Evolutionary conservation across 495 filamentous ascomycete species (phyloP), one percentile per base, ranked within the genome.

Genomic region (Entonaema liquescens): DNA sequence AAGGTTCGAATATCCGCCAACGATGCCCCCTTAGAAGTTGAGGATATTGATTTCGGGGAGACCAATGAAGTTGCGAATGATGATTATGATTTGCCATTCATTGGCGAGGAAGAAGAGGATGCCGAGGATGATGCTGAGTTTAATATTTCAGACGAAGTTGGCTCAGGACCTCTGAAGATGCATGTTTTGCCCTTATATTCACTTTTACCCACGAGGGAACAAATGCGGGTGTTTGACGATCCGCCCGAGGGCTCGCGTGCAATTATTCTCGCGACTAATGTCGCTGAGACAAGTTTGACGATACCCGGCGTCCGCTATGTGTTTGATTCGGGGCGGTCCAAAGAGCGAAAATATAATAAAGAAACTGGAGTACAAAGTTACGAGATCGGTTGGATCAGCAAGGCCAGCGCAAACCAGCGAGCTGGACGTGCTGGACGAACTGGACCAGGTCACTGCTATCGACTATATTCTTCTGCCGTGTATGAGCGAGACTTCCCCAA

Each of bases 281-380:
- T 99, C 23, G 96, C 96, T 0, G 96, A 99, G 78, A 99, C 96
- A 3, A 93, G 90, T 85, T 83, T 99, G 62, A 99, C 96, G 0
- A 99, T 99, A 47, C 96, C 96, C 3, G 93, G 93, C 17, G 95
- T 97, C 65, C 87, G 92, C 59, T 99, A 98, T 74, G 96, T 99
- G 15, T 97, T 99, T 68, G 96, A 99, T 79, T 80, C 90, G 73
- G 96, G 96, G 31, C 86, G 96, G 42, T 88, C 91, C 2, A 99
- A 99, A 78, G 94, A 97, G 76, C 91, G 94, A 62, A 91, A 89
- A 54, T 98, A 93, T 74, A 90, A 98, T 72, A 82, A 87, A 13
- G 80, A 85, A 21, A 98, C 91, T 9, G 95, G 95, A 9, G 94
- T 99, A 0, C 95, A 98, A 78, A 97, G 89, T 72, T 99, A 97